phyloP scores from a whole-genome alignment of 1,284 basidiomycete genomes.

The Malassezia brasiliensis region DNA sequence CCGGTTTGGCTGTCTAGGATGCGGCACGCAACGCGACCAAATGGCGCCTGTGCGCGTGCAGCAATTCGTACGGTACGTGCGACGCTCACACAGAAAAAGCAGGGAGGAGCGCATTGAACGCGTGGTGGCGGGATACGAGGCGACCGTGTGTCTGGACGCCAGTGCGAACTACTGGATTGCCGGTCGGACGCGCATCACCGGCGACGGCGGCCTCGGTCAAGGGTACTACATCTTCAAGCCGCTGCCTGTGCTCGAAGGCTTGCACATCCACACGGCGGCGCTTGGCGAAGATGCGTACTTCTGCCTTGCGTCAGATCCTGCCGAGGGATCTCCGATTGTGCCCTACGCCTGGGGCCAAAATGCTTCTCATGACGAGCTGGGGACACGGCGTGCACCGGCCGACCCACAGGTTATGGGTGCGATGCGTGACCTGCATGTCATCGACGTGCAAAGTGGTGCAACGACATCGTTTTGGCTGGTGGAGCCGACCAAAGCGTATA shows the following conservation, averaged over 20 bases:
- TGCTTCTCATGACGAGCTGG: conserved; percentile 63
- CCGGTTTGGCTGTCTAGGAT: conserved; percentile 51
- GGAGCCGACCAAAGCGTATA: conserved; percentile 54
- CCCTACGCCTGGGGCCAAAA: conserved; percentile 72
- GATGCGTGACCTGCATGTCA: conserved; percentile 63
- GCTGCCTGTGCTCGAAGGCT: conserved; percentile 38
- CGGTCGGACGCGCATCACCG: conserved; percentile 73
- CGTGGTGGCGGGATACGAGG: conserved; percentile 71
- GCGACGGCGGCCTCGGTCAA: conserved; percentile 59
- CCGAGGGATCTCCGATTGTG: conserved; percentile 52
- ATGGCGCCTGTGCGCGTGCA: conserved; percentile 35
- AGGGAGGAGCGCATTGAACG: conserved; percentile 58
- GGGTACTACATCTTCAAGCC: conserved; percentile 33
- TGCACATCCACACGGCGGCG: conserved; percentile 52
- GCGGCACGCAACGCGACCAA: conserved; percentile 71
- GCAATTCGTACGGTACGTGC: conserved; percentile 28
- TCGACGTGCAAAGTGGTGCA: conserved; percentile 71
- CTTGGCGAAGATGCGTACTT: conserved; percentile 87
- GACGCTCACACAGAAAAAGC: conserved; percentile 50
- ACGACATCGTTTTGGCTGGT: conserved; percentile 65
- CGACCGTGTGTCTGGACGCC: conserved; percentile 70
- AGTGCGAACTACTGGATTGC: conserved; percentile 65
- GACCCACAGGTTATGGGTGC: conserved; percentile 70
- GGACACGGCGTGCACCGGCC: conserved; percentile 66
- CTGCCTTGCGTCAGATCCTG: conserved; percentile 54